Percentiles rank a stretch among this genome's conserved stretches.
Conservation (phyloP, 176 grass and related monocot species). For the Cymbopogon citratus region DNA sequence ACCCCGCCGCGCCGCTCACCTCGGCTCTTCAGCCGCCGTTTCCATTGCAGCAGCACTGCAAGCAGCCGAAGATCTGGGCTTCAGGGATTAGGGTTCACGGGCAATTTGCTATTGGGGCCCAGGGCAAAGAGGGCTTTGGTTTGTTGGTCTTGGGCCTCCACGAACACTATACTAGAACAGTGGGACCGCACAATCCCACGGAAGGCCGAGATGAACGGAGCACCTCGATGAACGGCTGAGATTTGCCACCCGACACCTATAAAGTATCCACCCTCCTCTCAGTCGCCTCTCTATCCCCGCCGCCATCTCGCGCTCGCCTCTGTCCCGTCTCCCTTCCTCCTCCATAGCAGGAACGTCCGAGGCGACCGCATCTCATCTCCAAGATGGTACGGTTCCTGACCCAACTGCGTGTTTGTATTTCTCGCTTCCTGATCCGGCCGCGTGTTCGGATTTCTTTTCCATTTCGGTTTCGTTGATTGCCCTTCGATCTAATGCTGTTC, state of each 20-base stretch:
- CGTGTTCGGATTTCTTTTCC: no score
- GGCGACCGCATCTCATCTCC: no score
- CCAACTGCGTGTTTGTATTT: no score
- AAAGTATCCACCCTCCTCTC: no score
- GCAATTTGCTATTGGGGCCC: constrained; percentile 2
- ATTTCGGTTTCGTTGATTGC: neutral
- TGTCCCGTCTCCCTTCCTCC: no score
- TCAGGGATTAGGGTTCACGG: constrained; percentile 31
- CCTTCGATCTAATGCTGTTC: neutral
- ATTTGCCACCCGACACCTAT: neutral
- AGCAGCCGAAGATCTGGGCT: neutral
- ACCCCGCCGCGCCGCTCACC: constrained; percentile 41
- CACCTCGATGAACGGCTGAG: neutral
- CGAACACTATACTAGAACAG: neutral
- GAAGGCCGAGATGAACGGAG: neutral
- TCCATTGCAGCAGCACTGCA: constrained; percentile 8
- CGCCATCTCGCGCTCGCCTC: no score
- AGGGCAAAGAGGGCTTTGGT: neutral
- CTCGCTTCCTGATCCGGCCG: neutral
- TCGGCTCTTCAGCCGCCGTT: constrained; percentile 52
- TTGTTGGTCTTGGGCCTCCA: neutral
- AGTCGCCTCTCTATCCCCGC: no score
- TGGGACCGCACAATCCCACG: neutral
- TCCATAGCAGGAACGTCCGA: no score
- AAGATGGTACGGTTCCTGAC: no score